Evolutionary conservation across 106 monocot species (phyloP), one percentile per base, ranked within the genome.

Genomic region (Amphibolis antarctica): DNA sequence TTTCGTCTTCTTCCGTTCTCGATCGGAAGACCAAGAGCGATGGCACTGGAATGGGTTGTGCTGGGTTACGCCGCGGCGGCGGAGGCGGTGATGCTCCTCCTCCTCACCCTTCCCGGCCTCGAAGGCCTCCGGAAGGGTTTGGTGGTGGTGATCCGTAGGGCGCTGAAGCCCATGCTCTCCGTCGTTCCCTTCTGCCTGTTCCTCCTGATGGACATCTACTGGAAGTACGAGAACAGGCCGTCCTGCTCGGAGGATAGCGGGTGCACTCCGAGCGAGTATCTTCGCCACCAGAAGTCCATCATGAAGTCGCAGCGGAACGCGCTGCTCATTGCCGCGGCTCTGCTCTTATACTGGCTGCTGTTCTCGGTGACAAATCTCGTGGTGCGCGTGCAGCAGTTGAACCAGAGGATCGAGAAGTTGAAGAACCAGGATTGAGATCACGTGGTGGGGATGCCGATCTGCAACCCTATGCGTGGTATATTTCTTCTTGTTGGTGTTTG

Each of bases 31-130:
- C 19, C 48, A 50, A 51, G 18, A 12, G 58, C 62, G 28, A 89
- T 89, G 89, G 89, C 89, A 31, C 64, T 89, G 44, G 89, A 89
- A 58, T 89, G 89, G 89, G 85, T 89, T 26, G 85, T 85, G n/a
- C 80, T 89, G 1, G 71, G 85, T 44, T 89, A 82, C 80, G 76
- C 79, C 10, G 82, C 85, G 57, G 85, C 57, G 13, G 89, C 89
- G 15, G 89, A 89, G 74, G 89, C 85, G 64, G 71, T 85, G 31
- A 89, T 89, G 89, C 73, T 89, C 20, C 80, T 89, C 10, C 67
- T 89, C 31, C 75, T 89, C 28, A 89, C 89, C 21, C 66, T 89
- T 5, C 89, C 89, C 0, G 85, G 85, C 2, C 73, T 89, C 57
- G 77, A 68, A 23, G 67, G 70, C 12, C 82, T 89, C 61, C 80